phyloP scores from a whole-genome alignment of 345 rosid genomes.

The Bruguiera parviflora region DNA sequence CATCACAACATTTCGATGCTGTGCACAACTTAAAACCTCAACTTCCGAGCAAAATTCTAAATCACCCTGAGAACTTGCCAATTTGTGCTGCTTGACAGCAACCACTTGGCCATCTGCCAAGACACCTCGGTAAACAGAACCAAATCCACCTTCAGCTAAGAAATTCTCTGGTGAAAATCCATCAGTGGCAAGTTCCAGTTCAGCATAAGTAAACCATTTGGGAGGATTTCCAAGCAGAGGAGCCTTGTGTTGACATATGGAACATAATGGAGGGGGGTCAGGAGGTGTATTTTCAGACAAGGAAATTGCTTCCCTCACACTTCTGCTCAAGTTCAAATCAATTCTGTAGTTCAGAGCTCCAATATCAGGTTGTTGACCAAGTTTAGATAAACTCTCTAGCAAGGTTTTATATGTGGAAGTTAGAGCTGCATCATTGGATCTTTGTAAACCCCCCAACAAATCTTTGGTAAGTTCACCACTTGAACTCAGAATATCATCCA shows the following conservation, averaged over 20 bases:
- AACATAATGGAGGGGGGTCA: slow-evolving; percentile 95
- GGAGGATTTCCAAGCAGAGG: slow-evolving; percentile 96
- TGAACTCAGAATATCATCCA: slow-evolving; percentile 45
- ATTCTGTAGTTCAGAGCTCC: slow-evolving; percentile 33
- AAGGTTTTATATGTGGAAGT: slow-evolving; percentile 35
- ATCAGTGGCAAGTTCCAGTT: slow-evolving; percentile 91
- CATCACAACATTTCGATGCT: slow-evolving; percentile 30
- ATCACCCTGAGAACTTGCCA: slow-evolving; percentile 99
- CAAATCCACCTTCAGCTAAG: slow-evolving; percentile 35
- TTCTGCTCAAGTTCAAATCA: slow-evolving; percentile 65
- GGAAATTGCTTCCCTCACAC: slow-evolving; percentile 79
- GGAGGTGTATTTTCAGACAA: slow-evolving; percentile 68
- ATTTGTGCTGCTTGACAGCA: slow-evolving; percentile 86
- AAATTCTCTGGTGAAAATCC: slow-evolving; percentile 90
- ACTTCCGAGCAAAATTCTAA: slow-evolving; percentile 33
- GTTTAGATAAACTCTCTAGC: slow-evolving; percentile 45
- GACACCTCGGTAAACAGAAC: slow-evolving; percentile 29
- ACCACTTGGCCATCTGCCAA: slow-evolving; percentile 23
- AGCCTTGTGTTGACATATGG: slow-evolving; percentile 88
- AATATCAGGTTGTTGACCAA: slow-evolving; percentile 45
- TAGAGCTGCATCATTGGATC: slow-evolving; percentile 30
- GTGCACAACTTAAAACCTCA: slow-evolving; percentile 31
- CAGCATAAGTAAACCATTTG: slow-evolving; percentile 84
- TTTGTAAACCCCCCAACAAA: slow-evolving; percentile 8
- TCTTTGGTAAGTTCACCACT: slow-evolving; percentile 17